These are phyloP conservation scores for Euryodendron excelsum DNA, from an alignment of 148 eudicot species.

Conservation along the genomic window DNA sequence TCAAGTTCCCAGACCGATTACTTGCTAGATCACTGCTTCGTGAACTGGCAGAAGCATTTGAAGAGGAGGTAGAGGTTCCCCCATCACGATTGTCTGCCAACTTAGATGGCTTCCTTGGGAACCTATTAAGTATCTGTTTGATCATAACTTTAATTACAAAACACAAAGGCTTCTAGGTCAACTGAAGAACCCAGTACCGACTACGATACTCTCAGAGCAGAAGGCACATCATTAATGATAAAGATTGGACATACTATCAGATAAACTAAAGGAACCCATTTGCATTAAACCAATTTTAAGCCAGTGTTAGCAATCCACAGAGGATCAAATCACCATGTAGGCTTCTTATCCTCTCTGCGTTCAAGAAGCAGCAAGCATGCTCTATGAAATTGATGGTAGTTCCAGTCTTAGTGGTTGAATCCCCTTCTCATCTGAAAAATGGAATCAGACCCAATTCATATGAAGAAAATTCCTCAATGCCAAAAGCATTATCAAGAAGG, in stretches of 20 bases:
- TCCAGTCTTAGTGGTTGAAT: conserved; percentile 6
- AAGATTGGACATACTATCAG: neutral
- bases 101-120: conserved; percentile 80
- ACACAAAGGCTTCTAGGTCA: conserved; percentile 13
- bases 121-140: conserved; percentile 73
- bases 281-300: neutral
- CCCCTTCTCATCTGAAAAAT: conserved; percentile 14
- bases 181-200: conserved; percentile 3
- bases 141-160: conserved; percentile 49
- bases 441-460: neutral
- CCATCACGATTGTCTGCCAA: conserved; percentile 61
- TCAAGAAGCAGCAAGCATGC: neutral
- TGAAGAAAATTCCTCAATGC: neutral
- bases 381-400: neutral
- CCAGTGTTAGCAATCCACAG: conserved; percentile 7
- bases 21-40: conserved; percentile 42
- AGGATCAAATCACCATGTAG: conserved; percentile 9
- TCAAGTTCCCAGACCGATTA: conserved; percentile 46
- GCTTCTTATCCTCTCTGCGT: neutral
- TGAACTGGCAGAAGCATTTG: conserved; percentile 44
- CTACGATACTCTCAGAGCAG: conserved; percentile 3
- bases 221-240: neutral
- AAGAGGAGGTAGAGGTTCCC: conserved; percentile 36
- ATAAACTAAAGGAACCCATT: conserved; percentile 13
- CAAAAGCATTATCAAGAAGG: neutral